Evolutionary conservation across 805 yeast genomes (phyloP), one percentile per base, ranked within the genome.

Genomic region (Candida hungchunana): DNA sequence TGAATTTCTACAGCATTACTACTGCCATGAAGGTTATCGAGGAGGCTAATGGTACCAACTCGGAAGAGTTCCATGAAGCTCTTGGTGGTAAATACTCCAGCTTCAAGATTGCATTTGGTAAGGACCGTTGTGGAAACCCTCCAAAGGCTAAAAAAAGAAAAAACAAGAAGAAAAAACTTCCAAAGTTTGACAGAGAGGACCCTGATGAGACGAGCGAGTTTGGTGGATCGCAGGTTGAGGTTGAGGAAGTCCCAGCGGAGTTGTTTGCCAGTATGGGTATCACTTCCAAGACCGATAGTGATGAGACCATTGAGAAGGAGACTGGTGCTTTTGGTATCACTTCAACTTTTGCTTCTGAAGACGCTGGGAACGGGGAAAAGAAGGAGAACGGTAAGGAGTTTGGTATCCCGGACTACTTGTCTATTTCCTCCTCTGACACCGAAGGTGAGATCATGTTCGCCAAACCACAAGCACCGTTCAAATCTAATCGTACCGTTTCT

Each of bases 111-210:
- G 73, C 75, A 32, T 83, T 71, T 58, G 94, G 87, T 30, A 80
- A 80, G 50, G 94, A 83, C 59, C 68, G 94, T 53, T 83, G 94
- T 63, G 94, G 82, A 3, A 82, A 82, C 51, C 85, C 73, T 21
- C 81, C 77, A 40, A 82, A 73, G 61, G 50, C 55, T 37, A 69
- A 49, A 53, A 63, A 59, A 44, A 62, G 50, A 52, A 66, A 54
- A 53, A 62, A 44, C 50, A 53, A 37, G 33, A 44, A 49, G 41
- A 37, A 56, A 28, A 36, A 19, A 16, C 16, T 21, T 9, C 30
- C 15, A 23, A 34, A 28, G 7, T 27, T 15, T n/a, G n/a, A n/a
- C n/a, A n/a, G n/a, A n/a, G n/a, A n/a, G 7, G 16, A 18, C 7
- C 33, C 23, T 31, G 31, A 29, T n/a, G 32, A n/a, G 27, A 13